phyloP scores from a whole-genome alignment of 2,329 filamentous ascomycete genomes.

The Microsporum audouinii region DNA sequence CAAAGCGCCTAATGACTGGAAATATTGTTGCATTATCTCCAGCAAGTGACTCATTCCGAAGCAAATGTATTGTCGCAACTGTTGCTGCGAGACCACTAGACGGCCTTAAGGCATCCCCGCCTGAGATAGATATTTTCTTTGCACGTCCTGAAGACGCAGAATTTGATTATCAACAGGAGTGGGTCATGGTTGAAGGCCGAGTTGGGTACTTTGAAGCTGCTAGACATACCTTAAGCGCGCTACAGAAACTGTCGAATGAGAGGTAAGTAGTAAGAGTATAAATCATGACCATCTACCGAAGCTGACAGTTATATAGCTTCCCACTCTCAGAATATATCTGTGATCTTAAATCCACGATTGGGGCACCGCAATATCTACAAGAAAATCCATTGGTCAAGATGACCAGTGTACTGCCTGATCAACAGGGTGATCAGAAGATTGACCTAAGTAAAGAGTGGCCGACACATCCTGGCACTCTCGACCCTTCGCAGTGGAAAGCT shows the following conservation, averaged over 20 bases:
- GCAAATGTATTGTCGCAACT: constrained; percentile 55
- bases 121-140: constrained; percentile 67
- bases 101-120: constrained; percentile 53
- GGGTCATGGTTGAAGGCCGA: constrained; percentile 68
- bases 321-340: constrained; percentile 37
- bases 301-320: constrained; percentile 25
- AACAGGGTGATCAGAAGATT: constrained; percentile 32
- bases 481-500: constrained; percentile 59
- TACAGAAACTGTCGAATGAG: constrained; percentile 55
- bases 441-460: constrained; percentile 45
- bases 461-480: constrained; percentile 42
- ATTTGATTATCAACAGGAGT: constrained; percentile 57
- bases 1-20: constrained; percentile 46
- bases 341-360: constrained; percentile 28
- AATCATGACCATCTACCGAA: neutral
- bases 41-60: constrained; percentile 48
- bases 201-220: constrained; percentile 65
- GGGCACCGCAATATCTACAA: constrained; percentile 43
- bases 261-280: constrained; percentile 20
- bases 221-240: constrained; percentile 58
- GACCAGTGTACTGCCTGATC: constrained; percentile 30
- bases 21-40: constrained; percentile 46
- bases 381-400: constrained; percentile 42
- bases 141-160: constrained; percentile 47
- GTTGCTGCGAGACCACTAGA: constrained; percentile 58